Base-by-base conservation (phyloP, 805 yeast genomes). In the Ogataea nitratoaversa region DNA sequence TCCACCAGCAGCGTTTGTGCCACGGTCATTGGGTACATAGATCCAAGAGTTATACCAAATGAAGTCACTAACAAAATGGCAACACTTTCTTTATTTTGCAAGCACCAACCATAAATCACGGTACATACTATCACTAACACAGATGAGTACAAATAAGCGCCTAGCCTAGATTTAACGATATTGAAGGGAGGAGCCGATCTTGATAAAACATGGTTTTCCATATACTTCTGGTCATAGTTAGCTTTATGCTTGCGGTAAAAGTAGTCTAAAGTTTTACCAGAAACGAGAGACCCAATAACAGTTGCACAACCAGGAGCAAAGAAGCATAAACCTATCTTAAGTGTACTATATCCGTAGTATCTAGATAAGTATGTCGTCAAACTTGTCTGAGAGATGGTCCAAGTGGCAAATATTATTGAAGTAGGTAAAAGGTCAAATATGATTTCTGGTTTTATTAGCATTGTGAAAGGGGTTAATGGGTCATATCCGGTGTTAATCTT, bases 1-100 rank as follows among this genome's bases (percentile, higher is more conserved):
- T 89, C 96, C n/a, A 87, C 84, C 40, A 86, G 57, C 30, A 88
- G 60, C 0, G 93, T 84, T 1, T 81, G 72, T 3, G 79, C 68
- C 25, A 76, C 70, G 13, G 82, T 71, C 30, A 83, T 53, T 31
- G 79, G 73, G 37, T 78, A 74, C 48, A 82, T 72, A 5, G 81
- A 68, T n/a, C 80, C 71, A 44, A 71, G 59, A 6, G 90, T 78
- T 2, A 78, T 67, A 38, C 82, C 56, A 34, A 77, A 79, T 5
- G 82, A 67, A 43, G 76, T 65, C 1, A 85, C 70, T 13, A 86
- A 62, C 5, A 84, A 76, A 0, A 78, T 75, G 0, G 80, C 70
- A 24, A 80, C 60, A 31, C 68, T 66, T 4, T 71, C 69, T 22
- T 65, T 59, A 20, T 62, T 60, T 27, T 74, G 66, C 12, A 86